Evolutionary conservation across 345 rosid genomes (phyloP), one percentile per base, ranked within the genome.

Genomic region (Odontarrhena argentea): DNA sequence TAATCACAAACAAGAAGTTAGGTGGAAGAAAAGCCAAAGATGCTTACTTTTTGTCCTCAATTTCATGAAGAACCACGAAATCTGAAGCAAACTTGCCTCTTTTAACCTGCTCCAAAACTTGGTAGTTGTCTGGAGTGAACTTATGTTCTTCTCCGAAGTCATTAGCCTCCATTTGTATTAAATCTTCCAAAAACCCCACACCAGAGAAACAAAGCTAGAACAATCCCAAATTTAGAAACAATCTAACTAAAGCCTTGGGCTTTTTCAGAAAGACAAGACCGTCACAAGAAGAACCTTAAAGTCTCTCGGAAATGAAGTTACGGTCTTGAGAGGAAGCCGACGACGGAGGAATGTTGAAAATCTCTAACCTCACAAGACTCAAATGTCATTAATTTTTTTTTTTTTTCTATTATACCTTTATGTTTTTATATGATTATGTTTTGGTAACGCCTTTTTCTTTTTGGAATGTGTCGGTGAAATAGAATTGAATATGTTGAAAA

Each of bases 41-140:
- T 12, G 28, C 78, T 81, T 77, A 87, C 99, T 79, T 88, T 68
- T 74, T 88, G 53, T 82, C 83, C 71, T 94, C 88, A 45, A 63
- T 67, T 66, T 82, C 77, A 75, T 91, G 96, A 11, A 87, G 93
- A 72, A 94, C 83, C 28, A 94, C 87, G 78, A 88, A 91, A 76
- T 96, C 92, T 54, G 99, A 78, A 54, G 89, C 84, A 70, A 79
- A 91, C 42, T 96, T 84, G 64, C 93, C 91, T 74, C 92, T 84
- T 53, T 86, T 88, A 78, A 87, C 90, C 81, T 91, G 96, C 80
- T 91, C 93, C 49, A 88, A 69, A n/a, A 88, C 79, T 78, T 81
- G 84, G 76, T 87, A 94, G 62, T 81, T 88, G 61, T 87, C 88
- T 84, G 81, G 78, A 79, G 84, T 88, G 48, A 88, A 82, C 85